Evolutionary conservation across 345 rosid genomes (phyloP), one percentile per base, ranked within the genome.

Genomic region (Barbarea vulgaris): DNA sequence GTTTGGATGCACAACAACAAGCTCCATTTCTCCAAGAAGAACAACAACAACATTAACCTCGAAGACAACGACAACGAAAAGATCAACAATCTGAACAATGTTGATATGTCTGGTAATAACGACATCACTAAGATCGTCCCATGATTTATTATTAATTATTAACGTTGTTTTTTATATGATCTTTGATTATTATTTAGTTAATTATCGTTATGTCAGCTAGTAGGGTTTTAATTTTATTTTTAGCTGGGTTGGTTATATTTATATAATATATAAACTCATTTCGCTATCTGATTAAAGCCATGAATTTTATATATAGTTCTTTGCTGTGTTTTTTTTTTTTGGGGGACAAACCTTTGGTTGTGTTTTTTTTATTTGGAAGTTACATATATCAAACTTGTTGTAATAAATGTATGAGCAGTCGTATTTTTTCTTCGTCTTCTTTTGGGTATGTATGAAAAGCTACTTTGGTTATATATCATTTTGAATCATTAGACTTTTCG

Each of bases 1-100:
- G 88, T 88, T 18, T 89, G 96, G 95, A 89, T 89, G 87, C 90
- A 87, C 77, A 89, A 89, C 78, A 89, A 87, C 77, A 87, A 89
- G 53, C 83, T 83, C 15, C 80, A 64, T 33, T 63, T 79, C 58
- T 67, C 79, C 10, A 82, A 82, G 75, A 82, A 81, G 54, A 73
- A 67, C 63, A 72, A 17, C 1, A 64, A 64, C 65, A 66, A 67
- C 64, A 77, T 77, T 70, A 57, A 77, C 37, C 80, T 77, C 42
- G 76, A 77, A 64, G 70, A 63, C 70, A 69, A 69, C 50, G 51
- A 47, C 53, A 70, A 54, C 9, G 61, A 64, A n/a, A 71, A 64
- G 62, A 66, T 48, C 67, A 77, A 77, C 54, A 64, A 70, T 59
- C 47, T 71, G 37, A 63, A 55, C 65, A 69, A 51, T 60, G 74